A percentile compares a stretch with the other conserved stretches of the same genome.
Conservation (phyloP, 2,329 filamentous ascomycete species). For the Pseudonectria buxi region DNA sequence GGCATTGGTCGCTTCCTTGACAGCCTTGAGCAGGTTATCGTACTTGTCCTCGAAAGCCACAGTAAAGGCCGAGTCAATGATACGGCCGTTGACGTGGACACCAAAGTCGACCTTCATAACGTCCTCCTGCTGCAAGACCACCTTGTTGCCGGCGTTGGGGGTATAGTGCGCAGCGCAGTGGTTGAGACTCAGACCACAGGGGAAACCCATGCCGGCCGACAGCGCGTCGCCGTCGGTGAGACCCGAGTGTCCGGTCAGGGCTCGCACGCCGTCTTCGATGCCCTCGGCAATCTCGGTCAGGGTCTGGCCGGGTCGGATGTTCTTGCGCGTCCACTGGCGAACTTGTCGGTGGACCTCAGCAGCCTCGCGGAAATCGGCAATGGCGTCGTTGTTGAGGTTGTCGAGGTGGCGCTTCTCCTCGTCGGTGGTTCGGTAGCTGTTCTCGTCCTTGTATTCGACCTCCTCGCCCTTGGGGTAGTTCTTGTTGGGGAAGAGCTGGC, state of each 20-base stretch:
- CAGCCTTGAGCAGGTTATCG: slow-evolving; percentile 66
- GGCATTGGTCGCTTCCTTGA: slow-evolving; percentile 74
- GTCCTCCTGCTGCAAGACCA: slow-evolving; percentile 63
- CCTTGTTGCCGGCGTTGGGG: slow-evolving; percentile 79
- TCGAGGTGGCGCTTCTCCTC: slow-evolving; percentile 81
- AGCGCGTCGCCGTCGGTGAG: slow-evolving; percentile 72
- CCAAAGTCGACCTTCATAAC: slow-evolving; percentile 81
- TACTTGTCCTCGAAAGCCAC: slow-evolving; percentile 69
- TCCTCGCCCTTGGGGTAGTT: slow-evolving; percentile 71
- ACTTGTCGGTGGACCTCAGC: slow-evolving; percentile 89
- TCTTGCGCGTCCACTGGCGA: slow-evolving; percentile 73
- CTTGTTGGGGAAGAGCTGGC: slow-evolving; percentile 65
- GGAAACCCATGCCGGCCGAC: slow-evolving; percentile 79
- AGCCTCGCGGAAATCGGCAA: slow-evolving; percentile 73
- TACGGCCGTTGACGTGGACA: slow-evolving; percentile 72
- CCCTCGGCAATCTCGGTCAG: slow-evolving; percentile 77
- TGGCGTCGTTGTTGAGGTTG: slow-evolving; percentile 72
- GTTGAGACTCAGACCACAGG: slow-evolving; percentile 76
- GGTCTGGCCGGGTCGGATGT: slow-evolving; percentile 72
- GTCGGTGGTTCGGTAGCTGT: slow-evolving; percentile 67
- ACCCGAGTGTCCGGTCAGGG: slow-evolving; percentile 68
- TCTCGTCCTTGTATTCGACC: slow-evolving; percentile 70
- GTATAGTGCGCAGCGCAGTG: slow-evolving; percentile 83
- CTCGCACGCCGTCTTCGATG: slow-evolving; percentile 78
- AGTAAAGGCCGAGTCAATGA: slow-evolving; percentile 77